Evolutionary conservation across 345 rosid species (phyloP), one percentile per base, ranked within the genome.

Genomic region (Gossypium herbaceum): DNA sequence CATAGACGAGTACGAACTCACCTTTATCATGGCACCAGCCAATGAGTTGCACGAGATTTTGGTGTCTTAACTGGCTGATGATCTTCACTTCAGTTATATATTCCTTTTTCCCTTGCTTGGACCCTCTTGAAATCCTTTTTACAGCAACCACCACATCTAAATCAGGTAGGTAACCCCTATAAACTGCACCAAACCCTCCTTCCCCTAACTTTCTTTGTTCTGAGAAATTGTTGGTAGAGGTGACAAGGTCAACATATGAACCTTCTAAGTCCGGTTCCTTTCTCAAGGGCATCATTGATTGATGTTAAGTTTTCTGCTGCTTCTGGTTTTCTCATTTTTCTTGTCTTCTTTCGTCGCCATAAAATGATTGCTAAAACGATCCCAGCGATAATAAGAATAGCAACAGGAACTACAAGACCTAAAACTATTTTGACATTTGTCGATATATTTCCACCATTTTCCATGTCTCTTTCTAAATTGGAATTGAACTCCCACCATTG

Each of bases 21-120:
- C 81, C 76, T 76, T 67, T 77, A 3, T 86, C 91, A 39, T 89
- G 88, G 52, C 97, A 86, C 88, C 88, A 91, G 29, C 93, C 92
- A 3, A 91, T 78, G 34, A 91, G 85, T 56, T 89, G 86, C 54
- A 88, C 90, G 20, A 88, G 77, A 73, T 91, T 91, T 0, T 84
- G 72, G 68, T 91, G 97, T 59, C 93, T 79, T 41, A 91, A 68
- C 11, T 80, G 79, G 70, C 93, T 82, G 66, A 89, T 86, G 54
- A 76, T 55, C 80, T 83, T 86, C 12, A 86, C 85, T 75, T 89
- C 87, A 0, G 86, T 77, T 12, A 79, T 25, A 68, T 82, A 89
- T 79, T 87, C 87, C 43, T 25, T 59, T 59, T 80, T 25, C n/a
- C 64, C 64, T 12, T 59, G 41, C 13, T 10, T 57, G 4, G 61